Percentiles rank a stretch among this genome's conserved stretches.
Evolutionary conservation across 805 yeast species (phyloP).

Genomic region (Jamesozyma hellenica): DNA sequence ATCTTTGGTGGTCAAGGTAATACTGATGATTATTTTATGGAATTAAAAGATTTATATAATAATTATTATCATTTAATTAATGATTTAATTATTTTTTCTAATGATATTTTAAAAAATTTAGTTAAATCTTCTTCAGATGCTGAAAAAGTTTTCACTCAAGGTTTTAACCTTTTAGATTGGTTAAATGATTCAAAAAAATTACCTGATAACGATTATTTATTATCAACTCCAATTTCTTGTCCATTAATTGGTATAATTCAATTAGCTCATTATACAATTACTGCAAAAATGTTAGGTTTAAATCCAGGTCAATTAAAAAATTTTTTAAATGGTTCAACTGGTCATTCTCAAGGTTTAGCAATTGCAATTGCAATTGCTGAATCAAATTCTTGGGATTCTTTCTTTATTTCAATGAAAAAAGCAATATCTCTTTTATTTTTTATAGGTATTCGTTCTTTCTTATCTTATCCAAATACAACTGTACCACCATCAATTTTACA

Average conservation of each 20-base stretch:
- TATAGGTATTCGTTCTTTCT: conserved; percentile 86
- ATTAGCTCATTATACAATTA: conserved; percentile 82
- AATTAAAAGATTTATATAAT: conserved; percentile 74
- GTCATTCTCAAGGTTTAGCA: conserved; percentile 86
- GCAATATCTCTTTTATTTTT: conserved; percentile 81
- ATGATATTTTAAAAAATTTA: conserved; percentile 55
- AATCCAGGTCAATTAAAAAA: conserved; percentile 82
- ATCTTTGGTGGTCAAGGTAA: conserved; percentile 99
- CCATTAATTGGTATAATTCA: conserved; percentile 97
- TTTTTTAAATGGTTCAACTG: conserved; percentile 64
- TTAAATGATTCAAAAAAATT: conserved; percentile 73
- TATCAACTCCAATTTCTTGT: conserved; percentile 88
- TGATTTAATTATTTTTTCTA: conserved; percentile 62
- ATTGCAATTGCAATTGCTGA: conserved; percentile 87
- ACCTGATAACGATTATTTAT: conserved; percentile 80
- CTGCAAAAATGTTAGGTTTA: conserved; percentile 73
- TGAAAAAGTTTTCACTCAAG: conserved; percentile 85
- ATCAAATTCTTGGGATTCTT: conserved; percentile 76
- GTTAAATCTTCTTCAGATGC: conserved; percentile 66
- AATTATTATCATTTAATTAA: conserved; percentile 65
- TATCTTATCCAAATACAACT: conserved; percentile 85
- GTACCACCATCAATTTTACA: conserved; percentile 87
- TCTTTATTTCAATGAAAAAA: conserved; percentile 58
- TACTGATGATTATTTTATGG: conserved; percentile 95
- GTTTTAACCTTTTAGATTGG: conserved; percentile 84